phyloP scores from a whole-genome alignment of 495 filamentous ascomycete species.

The Daldinia grandis region DNA sequence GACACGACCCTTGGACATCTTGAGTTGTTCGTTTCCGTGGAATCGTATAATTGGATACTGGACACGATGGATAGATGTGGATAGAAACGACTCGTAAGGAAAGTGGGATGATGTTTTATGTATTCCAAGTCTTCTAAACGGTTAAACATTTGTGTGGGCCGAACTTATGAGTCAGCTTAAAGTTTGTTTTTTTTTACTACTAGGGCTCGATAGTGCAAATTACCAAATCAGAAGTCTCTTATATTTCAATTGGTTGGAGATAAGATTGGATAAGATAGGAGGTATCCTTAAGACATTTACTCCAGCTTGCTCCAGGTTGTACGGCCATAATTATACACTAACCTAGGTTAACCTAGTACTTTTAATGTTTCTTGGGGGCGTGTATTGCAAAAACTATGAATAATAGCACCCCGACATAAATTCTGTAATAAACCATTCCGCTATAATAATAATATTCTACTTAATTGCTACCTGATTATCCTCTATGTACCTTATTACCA shows the following conservation, averaged over 20 bases:
- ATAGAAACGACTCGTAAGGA: neutral
- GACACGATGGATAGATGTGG: neutral
- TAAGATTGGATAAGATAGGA: neutral
- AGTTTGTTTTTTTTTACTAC: neutral
- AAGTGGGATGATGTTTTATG: constrained; percentile 1
- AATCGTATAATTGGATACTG: neutral
- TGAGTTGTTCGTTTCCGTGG: neutral
- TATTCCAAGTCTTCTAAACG: neutral
- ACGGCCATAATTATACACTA: neutral
- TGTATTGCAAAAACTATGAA: constrained; percentile 1
- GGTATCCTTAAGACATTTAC: neutral
- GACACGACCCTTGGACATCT: constrained; percentile 55
- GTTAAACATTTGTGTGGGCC: neutral
- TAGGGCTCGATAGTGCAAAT: neutral
- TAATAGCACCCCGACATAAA: neutral
- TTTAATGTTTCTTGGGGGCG: no score
- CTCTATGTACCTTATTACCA: no score
- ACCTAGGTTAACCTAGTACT: no score
- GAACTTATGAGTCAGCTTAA: constrained; percentile 2
- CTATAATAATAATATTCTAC: no score
- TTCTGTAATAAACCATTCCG: no score
- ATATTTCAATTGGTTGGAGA: constrained; percentile 1
- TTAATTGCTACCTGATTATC: no score
- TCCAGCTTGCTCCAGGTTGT: neutral
- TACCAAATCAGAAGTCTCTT: neutral